Percentiles rank a stretch among this genome's conserved stretches.
Conservation (phyloP, 306 rosid species). For the Vigna reflexopilosa region DNA sequence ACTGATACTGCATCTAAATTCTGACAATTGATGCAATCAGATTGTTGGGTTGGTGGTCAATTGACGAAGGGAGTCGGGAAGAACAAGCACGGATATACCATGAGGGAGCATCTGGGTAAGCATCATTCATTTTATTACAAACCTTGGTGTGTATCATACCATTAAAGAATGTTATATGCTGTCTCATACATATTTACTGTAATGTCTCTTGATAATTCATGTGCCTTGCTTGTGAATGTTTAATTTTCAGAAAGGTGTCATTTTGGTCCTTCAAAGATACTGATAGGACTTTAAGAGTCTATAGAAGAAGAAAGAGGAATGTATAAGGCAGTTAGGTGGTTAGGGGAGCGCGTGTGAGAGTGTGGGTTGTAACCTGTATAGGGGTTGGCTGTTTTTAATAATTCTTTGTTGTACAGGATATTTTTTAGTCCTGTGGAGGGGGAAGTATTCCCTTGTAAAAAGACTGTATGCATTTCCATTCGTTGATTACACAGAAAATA, state of each 20-base stretch:
- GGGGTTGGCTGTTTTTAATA: too few species aligned
- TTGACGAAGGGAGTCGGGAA: conserved; percentile 97
- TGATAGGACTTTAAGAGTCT: too few species aligned
- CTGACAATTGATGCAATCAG: conserved; percentile 55
- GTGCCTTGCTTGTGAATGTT: conserved; percentile 20
- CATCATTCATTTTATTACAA: conserved; percentile 28
- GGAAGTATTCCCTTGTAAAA: too few species aligned
- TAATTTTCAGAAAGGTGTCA: conserved; percentile 50
- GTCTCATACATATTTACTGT: background rate
- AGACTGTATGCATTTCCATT: too few species aligned
- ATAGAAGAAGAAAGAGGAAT: too few species aligned
- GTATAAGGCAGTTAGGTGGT: too few species aligned
- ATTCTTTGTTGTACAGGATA: too few species aligned
- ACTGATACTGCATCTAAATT: conserved; percentile 38
- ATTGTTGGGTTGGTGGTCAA: conserved; percentile 99
- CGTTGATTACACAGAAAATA: too few species aligned
- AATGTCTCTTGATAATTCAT: conserved; percentile 2
- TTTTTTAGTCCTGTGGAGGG: too few species aligned
- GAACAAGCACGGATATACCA: conserved; percentile 88
- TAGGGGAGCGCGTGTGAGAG: too few species aligned
- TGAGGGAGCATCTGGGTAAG: conserved; percentile 87
- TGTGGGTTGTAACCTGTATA: too few species aligned
- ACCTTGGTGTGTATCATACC: conserved; percentile 1
- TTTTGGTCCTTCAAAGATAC: background rate
- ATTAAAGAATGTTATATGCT: conserved; percentile 17